Base-by-base conservation (phyloP, 2,329 filamentous ascomycete genomes). In the Pyrenophora graminea region DNA sequence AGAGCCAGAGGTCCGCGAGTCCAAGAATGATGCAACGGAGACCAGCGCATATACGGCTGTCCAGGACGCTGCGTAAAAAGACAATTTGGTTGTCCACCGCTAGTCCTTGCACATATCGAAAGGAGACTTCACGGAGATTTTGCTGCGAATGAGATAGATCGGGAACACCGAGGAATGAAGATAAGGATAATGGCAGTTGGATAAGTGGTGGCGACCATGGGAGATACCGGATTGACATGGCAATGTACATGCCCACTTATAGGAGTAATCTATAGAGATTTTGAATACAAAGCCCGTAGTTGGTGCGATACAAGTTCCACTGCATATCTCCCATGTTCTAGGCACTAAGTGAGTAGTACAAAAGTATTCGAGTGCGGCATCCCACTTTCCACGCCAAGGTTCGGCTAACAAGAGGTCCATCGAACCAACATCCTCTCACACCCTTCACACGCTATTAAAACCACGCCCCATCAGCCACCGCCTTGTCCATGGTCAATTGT, bases 401-500 rank as follows among this genome's bases (percentile, higher is more conserved):
- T 18, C 36, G 15, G 21, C 37, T 33, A 30, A 41, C 23, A 21
- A 44, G 42, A 25, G 8, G 23, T 25, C 39, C 33, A 25, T 27
- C 32, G 37, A 18, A 12, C 33, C 33, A 31, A 39, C 34, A 15
- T 45, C 25, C 21, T 21, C 19, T 21, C 21, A 2, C 30, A 6
- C 13, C 12, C 36, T 39, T 33, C 21, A 23, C 38, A 30, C 30
- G 45, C 37, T 32, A 38, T 37, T 27, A 21, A 27, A 32, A 39
- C 43, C 33, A 39, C 49, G 53, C 55, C 51, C 17, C 39, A 45
- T 27, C 37, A 33, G 39, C 37, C 46, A 50, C 44, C 39, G 33
- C 9, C 36, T 19, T 39, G 44, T 44, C 40, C 43, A 40, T 53
- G 34, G 18, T 52, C 54, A 25, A 42, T 56, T 52, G 40, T 44